Percentiles rank a stretch among this genome's conserved stretches.
These are phyloP conservation scores for Pneumocystis carinii DNA, from an alignment of 1,139 yeast genomes.

Conservation along the genomic window DNA sequence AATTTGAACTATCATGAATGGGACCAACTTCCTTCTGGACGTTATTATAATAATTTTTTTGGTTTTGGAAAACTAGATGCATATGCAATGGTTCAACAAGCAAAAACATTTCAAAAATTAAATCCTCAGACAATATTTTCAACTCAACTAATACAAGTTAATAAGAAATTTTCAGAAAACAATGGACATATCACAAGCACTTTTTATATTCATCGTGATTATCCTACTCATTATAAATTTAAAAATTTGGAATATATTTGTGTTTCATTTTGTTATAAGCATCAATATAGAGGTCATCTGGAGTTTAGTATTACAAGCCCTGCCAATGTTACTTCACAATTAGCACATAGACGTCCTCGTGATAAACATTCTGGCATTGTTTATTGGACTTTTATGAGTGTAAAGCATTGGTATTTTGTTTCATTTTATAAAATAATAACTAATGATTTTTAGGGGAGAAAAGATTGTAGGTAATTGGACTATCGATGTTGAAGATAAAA, in stretches of 20 bases:
- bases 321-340: constrained; percentile 46
- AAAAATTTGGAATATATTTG: no score
- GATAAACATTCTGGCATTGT: constrained; percentile 41
- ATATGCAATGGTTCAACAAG: no score
- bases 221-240: constrained; percentile 43
- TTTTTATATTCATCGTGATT: constrained; percentile 36
- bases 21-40: no score
- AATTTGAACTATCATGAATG: constrained; percentile 54
- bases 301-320: no score
- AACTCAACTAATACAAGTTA: constrained; percentile 30
- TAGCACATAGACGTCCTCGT: constrained; percentile 53
- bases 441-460: constrained; percentile 37
- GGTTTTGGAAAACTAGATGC: no score
- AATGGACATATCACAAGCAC: constrained; percentile 26
- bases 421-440: neutral
- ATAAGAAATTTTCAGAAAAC: constrained; percentile 19
- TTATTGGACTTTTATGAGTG: constrained; percentile 93
- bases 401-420: constrained; percentile 66
- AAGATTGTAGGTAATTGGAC: no score
- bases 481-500: no score
- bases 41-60: no score
- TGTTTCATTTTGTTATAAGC: no score
- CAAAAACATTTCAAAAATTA: no score
- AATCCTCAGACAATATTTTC: no score
- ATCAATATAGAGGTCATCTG: no score